Base-by-base conservation (phyloP, 768 basidiomycete species). In the Cyathus striatus region DNA sequence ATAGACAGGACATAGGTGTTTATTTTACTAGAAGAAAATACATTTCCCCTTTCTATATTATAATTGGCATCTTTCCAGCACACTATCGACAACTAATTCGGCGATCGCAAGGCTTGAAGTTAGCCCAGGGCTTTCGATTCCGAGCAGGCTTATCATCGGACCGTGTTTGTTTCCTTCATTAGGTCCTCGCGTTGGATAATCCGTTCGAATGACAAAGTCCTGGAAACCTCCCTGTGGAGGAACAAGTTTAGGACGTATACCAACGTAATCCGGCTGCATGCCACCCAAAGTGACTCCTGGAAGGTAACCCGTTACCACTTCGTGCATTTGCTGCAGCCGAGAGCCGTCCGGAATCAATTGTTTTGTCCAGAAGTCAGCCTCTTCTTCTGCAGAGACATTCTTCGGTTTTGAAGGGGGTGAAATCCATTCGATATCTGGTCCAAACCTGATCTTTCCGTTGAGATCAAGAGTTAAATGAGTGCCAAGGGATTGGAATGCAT, bases 51-150 rank as follows among this genome's bases (percentile, higher is more conserved):
- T 23, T 34, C 41, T 38, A 38, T 34, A 7, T 39, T 33, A 18
- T 23, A 27, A 7, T 24, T 10, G 40, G 41, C 40, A 50, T 43
- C 45, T 46, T 48, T 49, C 54, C 39, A 81, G 57, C 48, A 85
- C 57, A 50, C 81, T 75, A 40, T 83, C 78, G 6, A 83, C 84
- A 1, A 96, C 83, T 56, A 74, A 63, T 63, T 95, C 89, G 2
- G 87, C 95, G 25, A 95, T 85, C 3, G 89, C 92, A 50, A 98
- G 74, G 53, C 79, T 78, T 7, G 86, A 78, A 3, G 95, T 98
- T 57, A 98, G 63, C 0, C 95, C 95, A 0, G 95, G 95, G 48
- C 86, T 90, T 58, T 96, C 92, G 48, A 98, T 92, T 0, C 93
- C 92, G 57, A 92, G 59, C 47, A 96, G 64, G 57, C 81, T 92